Base-by-base conservation (phyloP, 192 early-diverging fungal species). In the Backusella liffmaniae region DNA sequence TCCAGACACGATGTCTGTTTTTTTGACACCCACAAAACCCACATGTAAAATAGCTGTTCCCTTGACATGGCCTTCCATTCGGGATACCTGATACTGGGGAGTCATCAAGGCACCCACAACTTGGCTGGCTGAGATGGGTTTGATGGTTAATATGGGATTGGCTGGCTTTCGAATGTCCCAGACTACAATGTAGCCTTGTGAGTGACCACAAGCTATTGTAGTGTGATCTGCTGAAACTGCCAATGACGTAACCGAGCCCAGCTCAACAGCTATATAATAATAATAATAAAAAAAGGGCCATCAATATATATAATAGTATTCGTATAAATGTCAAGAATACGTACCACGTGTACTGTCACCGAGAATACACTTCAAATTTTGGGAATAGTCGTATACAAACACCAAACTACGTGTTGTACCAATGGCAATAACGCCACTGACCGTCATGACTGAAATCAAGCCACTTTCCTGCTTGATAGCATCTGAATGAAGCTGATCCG, bases 151-250 rank as follows among this genome's bases (percentile, higher is more conserved):
- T 26, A 85, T 76, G 30, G 87, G 87, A 5, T 67, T 73, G 21
- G 59, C 72, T 5, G 87, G 82, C 18, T 87, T 82, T 66, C 77
- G 74, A 44, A 90, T 73, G 66, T 90, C 86, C 89, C 89, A 90
- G 6, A 90, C 78, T 37, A 88, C 83, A 72, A 90, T 86, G 46
- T 82, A 80, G 18, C 89, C 89, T 59, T 82, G 82, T 44, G 82
- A 84, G 49, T 88, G 85, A 29, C 89, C 89, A 62, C 82, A 82
- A 21, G 82, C 86, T 84, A 90, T 85, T 29, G 82, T 84, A 0
- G 87, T 82, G 66, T 86, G 84, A 62, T 90, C 89, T 0, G 87
- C 79, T 21, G 87, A 88, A 21, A 90, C 88, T 21, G 87, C 84
- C 23, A 90, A 82, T 8, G 89, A 84, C 13, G 87, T 88, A 26